Evolutionary conservation across 345 rosid genomes (phyloP), one percentile per base, ranked within the genome.

Genomic region (Citrus trifoliata): DNA sequence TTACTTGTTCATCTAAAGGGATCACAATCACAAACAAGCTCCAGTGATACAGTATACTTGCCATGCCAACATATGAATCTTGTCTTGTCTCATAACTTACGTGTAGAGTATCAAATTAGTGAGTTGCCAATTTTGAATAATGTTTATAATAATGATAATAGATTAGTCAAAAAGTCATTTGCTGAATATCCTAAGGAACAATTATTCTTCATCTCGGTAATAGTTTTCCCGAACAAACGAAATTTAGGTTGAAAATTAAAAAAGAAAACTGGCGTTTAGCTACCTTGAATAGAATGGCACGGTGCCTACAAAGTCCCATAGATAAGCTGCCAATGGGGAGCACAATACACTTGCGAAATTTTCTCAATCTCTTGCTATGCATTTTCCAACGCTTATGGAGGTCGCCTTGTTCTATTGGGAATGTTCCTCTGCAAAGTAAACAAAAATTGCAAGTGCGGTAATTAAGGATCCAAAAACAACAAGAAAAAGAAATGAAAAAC

Each of bases 231-330:
- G 18, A 71, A 24, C 22, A 30, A 51, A 32, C 13, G 25, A 10
- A 38, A 19, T 16, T 28, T 27, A 19, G 13, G 28, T 65, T 33
- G 10, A 24, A 25, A 27, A 73, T 22, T 10, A 38, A 37, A 4
- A 22, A 62, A 6, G 4, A 59, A 10, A 7, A 25, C 19, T n/a
- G 4, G 61, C 66, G 21, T 25, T 70, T 21, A 3, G 33, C 79
- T 73, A 93, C 99, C 98, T 95, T 95, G 87, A 95, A 95, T 51
- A 95, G 80, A 83, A 95, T 89, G 63, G 99, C 99, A 22, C 99
- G 98, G 80, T 95, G 99, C 77, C 99, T 85, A 83, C 99, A 95
- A 42, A 93, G 95, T 53, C 99, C 99, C 82, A 74, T 83, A 13
- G 98, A 87, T 71, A 95, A 75, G 88, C 93, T 90, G 70, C 99